Base-by-base conservation (phyloP, 2,329 filamentous ascomycete genomes). In the Stagonosporopsis rhizophila region DNA sequence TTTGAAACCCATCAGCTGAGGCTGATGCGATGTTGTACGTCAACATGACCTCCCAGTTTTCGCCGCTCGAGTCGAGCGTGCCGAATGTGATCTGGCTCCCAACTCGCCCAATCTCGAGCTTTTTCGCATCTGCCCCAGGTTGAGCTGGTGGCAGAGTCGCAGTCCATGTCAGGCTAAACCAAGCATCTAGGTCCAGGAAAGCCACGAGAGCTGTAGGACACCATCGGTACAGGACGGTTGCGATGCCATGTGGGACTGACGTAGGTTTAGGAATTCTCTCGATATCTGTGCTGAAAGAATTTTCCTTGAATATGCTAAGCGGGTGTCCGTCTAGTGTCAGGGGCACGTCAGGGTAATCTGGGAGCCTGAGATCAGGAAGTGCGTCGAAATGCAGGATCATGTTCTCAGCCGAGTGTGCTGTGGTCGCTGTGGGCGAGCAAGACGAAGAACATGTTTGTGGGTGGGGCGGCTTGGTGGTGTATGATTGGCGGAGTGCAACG, bases 101-200 rank as follows among this genome's bases (percentile, higher is more conserved):
- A 25, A 69, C 61, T 11, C 66, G 58, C 0, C 66, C 66, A 12
- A 69, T 69, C 40, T 69, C 66, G 7, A 67, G 44, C 37, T 59
- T 58, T 15, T 59, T 59, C 11, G 57, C 51, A 9, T 50, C 50
- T n/a, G 54, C 42, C 40, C 46, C 59, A 19, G 38, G 17, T 6
- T n/a, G 27, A 12, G 32, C 11, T 14, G 54, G 45, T 0, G 56
- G 44, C 3, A 61, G 40, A 20, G 54, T 58, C 1, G 60, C 42
- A 0, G 53, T 61, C 66, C 65, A 69, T 17, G 66, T 69, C 0
- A 68, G 23, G 15, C 61, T 65, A 22, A 69, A 69, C 66, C 66
- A 69, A 8, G 66, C 66, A 30, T 68, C 66, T 9, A 63, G 40
- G 27, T 69, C 66, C 4, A 69, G 41, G 11, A 69, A 67, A 0